Conservation (phyloP, 495 filamentous ascomycete genomes). For the Friedmanniomyces endolithicus region DNA sequence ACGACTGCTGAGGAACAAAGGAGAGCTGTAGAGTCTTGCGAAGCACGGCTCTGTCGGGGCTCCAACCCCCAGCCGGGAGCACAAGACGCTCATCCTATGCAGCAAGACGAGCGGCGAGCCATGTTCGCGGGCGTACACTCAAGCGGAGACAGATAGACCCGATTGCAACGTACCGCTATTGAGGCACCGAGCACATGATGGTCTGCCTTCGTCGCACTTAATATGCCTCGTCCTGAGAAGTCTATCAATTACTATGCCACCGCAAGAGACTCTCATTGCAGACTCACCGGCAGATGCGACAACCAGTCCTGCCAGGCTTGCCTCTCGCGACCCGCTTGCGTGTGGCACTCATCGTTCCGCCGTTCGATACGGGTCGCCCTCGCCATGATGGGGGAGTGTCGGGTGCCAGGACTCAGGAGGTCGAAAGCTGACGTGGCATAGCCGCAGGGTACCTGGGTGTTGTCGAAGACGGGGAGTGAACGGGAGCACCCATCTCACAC, state of each 20-base stretch:
- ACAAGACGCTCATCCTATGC: too few relatives aligned
- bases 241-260: not conserved
- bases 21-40: too few relatives aligned
- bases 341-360: not conserved
- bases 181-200: not conserved
- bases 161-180: not conserved
- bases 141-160: not conserved
- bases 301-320: not conserved
- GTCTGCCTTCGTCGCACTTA: not conserved
- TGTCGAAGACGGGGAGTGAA: not conserved
- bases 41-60: too few relatives aligned
- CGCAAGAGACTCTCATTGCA: not conserved
- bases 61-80: too few relatives aligned
- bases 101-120: too few relatives aligned
- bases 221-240: not conserved
- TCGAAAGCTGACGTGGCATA: not conserved
- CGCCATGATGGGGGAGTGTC: not conserved
- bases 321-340: not conserved
- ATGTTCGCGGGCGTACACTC: too few relatives aligned
- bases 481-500: not conserved
- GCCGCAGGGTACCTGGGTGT: too few relatives aligned
- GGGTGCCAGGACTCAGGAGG: not conserved
- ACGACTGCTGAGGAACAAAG: too few relatives aligned
- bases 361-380: too few relatives aligned
- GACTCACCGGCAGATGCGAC: not conserved